A percentile compares a stretch with the other conserved stretches of the same genome.
Conservation (phyloP, 257 asterid species). For the Orobanche coerulescens region DNA sequence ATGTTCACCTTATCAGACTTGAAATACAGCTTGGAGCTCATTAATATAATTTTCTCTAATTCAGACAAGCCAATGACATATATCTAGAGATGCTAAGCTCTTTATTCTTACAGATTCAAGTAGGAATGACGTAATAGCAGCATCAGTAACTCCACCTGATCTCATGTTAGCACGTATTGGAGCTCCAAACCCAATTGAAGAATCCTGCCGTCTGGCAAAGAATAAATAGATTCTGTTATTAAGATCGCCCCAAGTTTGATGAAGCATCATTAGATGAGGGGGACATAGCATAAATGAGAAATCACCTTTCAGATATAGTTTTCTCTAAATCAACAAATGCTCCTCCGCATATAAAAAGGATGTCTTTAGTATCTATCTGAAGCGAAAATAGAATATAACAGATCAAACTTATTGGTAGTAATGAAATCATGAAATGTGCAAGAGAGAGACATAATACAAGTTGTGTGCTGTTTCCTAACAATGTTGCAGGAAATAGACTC, state of each 20-base stretch:
- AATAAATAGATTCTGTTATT: neutral
- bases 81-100: constrained; percentile 15
- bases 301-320: constrained; percentile 88
- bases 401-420: constrained; percentile 10
- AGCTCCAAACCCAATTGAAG: constrained; percentile 93
- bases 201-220: constrained; percentile 77
- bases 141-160: constrained; percentile 66
- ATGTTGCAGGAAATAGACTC: neutral
- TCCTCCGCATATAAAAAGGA: constrained; percentile 91
- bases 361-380: constrained; percentile 88
- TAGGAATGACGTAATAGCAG: constrained; percentile 67
- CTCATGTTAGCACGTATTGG: constrained; percentile 92
- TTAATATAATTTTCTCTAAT: constrained; percentile 17
- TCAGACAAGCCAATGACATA: constrained; percentile 17
- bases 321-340: constrained; percentile 91
- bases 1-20: constrained; percentile 23
- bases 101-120: constrained; percentile 73
- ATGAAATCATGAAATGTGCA: neutral
- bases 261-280: neutral
- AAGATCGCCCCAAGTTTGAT: constrained; percentile 17
- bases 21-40: constrained; percentile 18
- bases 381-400: constrained; percentile 17
- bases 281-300: constrained; percentile 13
- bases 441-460: neutral
- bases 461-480: neutral